These are phyloP conservation scores for Isabelozyma heimii DNA, from an alignment of 805 yeast species.

Conservation along the genomic window DNA sequence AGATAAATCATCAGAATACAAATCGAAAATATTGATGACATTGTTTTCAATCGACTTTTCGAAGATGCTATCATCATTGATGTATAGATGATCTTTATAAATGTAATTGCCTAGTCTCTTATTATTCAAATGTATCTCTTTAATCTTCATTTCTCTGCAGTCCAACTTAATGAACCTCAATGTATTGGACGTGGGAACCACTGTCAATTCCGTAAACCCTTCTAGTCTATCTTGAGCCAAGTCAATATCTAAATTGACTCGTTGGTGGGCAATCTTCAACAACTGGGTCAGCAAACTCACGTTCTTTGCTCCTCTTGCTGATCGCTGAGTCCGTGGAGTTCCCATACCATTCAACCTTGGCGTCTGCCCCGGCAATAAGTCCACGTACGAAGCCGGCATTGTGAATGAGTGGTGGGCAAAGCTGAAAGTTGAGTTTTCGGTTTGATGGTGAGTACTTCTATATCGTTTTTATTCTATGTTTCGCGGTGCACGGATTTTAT, in stretches of 20 bases:
- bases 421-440: no score
- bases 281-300: conserved; percentile 35
- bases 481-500: not conserved
- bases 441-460: not conserved
- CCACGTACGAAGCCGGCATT: not conserved
- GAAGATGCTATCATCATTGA: conserved; percentile 28
- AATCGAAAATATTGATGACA: conserved; percentile 38
- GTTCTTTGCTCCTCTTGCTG: conserved; percentile 13
- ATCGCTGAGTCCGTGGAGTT: conserved; percentile 16
- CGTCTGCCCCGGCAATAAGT: not conserved
- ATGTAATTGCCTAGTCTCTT: conserved; percentile 53
- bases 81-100: conserved; percentile 53
- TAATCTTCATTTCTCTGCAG: conserved; percentile 70
- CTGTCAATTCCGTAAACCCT: conserved; percentile 82
- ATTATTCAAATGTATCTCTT: conserved; percentile 58
- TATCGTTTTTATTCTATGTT: no score
- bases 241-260: conserved; percentile 77
- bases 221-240: conserved; percentile 52
- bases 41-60: conserved; percentile 22
- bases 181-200: conserved; percentile 64
- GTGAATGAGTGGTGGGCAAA: not conserved
- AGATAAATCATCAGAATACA: conserved; percentile 37
- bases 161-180: conserved; percentile 68
- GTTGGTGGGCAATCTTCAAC: conserved; percentile 82
- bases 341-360: not conserved